Conservation (phyloP, 2,329 filamentous ascomycete species). For the Conoideocrella luteorostrata region DNA sequence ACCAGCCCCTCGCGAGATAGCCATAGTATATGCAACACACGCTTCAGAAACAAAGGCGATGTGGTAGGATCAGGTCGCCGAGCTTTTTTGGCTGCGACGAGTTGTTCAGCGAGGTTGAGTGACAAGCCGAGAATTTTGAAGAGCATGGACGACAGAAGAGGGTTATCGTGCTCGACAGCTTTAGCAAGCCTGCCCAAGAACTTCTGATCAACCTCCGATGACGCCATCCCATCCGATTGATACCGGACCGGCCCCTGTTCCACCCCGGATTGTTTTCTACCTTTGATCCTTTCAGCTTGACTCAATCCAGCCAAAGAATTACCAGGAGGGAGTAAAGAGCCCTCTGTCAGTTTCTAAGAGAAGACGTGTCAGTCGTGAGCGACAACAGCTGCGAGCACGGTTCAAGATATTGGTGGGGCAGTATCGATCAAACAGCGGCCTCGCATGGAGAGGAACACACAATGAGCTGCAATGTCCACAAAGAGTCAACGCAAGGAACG, state of each 20-base stretch:
- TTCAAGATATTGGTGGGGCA: neutral
- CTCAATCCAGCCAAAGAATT: neutral
- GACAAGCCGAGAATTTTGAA: constrained; percentile 90
- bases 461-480: neutral
- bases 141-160: constrained; percentile 72
- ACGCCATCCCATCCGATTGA: constrained; percentile 62
- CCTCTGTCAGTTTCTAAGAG: constrained; percentile 2
- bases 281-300: neutral
- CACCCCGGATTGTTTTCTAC: neutral
- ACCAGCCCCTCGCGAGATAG: constrained; percentile 85
- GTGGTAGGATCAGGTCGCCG: constrained; percentile 74
- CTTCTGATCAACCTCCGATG: constrained; percentile 95
- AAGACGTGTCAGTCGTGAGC: neutral
- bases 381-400: neutral
- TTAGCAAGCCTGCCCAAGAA: constrained; percentile 86
- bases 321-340: neutral
- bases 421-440: neutral
- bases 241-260: constrained; percentile 1
- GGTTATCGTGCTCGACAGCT: constrained; percentile 69
- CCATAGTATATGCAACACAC: constrained; percentile 89
- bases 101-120: constrained; percentile 76
- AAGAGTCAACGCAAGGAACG: neutral
- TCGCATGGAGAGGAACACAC: constrained; percentile 1
- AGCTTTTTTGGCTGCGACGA: constrained; percentile 75
- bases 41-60: constrained; percentile 70